Conservation (phyloP, 257 asterid genomes). For the Solanum appendiculatum region DNA sequence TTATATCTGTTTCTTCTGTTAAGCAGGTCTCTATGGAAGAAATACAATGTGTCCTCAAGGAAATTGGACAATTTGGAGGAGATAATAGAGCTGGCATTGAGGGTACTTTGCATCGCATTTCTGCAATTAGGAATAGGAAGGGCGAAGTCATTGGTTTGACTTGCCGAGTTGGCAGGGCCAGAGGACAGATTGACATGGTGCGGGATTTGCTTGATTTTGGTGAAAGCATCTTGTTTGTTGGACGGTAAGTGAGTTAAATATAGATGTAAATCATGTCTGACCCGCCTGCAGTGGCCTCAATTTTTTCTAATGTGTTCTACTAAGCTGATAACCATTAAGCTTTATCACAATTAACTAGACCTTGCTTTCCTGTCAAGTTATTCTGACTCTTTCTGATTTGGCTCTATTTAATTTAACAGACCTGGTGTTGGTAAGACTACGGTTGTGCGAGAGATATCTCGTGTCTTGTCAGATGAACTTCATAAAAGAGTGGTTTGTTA, state of each 20-base stretch:
- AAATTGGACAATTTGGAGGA: constrained; percentile 59
- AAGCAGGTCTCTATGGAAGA: constrained; percentile 56
- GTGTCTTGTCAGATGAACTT: constrained; percentile 57
- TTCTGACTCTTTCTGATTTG: background rate
- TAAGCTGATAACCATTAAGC: background rate
- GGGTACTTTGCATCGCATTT: constrained; percentile 75
- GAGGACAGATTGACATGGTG: constrained; percentile 47
- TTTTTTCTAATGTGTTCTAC: background rate
- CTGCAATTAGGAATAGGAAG: constrained; percentile 58
- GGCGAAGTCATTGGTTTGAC: constrained; percentile 66
- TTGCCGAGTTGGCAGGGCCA: constrained; percentile 70
- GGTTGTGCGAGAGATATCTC: constrained; percentile 61
- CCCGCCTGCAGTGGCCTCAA: background rate
- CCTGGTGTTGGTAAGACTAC: constrained; percentile 89
- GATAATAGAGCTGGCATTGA: constrained; percentile 73
- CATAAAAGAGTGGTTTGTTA: constrained; percentile 74
- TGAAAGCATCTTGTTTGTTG: constrained; percentile 73
- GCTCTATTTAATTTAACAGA: constrained; percentile 26
- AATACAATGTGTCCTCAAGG: constrained; percentile 48
- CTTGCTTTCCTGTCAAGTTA: background rate
- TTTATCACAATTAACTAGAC: background rate
- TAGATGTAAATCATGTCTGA: background rate
- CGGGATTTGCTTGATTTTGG: constrained; percentile 74
- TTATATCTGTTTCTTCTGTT: background rate
- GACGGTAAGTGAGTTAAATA: constrained; percentile 42